Evolutionary conservation across 169 alveolate genomes (phyloP).

Genomic region (Amoebophrya sp.): DNA sequence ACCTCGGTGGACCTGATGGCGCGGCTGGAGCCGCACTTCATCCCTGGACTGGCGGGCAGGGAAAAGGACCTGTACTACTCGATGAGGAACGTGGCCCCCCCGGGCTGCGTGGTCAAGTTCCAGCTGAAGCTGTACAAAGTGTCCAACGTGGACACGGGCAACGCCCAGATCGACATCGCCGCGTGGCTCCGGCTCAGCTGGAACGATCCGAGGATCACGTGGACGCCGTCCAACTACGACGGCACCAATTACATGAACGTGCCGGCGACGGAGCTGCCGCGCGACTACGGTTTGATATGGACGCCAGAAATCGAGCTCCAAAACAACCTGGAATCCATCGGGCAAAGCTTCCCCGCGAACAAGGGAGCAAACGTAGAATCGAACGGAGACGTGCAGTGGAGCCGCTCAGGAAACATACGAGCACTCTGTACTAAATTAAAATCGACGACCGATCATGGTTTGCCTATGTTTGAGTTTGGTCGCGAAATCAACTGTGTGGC

Average conservation of each 20-base stretch:
- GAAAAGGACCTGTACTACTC: background rate
- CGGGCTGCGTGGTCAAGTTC: background rate
- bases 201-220: background rate
- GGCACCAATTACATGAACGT: background rate
- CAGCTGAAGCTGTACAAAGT: background rate
- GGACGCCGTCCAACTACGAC: background rate
- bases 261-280: background rate
- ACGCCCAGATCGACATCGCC: background rate
- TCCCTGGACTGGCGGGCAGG: background rate
- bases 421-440: too few relatives aligned
- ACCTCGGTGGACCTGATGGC: constrained; percentile 1
- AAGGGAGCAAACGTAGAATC: background rate
- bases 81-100: background rate
- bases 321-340: background rate
- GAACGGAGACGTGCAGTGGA: background rate
- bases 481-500: too few relatives aligned
- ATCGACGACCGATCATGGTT: too few relatives aligned
- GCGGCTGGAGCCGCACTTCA: background rate
- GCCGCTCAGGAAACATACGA: background rate
- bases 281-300: background rate
- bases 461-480: too few relatives aligned
- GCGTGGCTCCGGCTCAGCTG: background rate
- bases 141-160: background rate
- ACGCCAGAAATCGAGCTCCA: background rate
- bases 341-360: background rate